A percentile compares a stretch with the other conserved stretches of the same genome.
Evolutionary conservation across 805 yeast species (phyloP).

Genomic region (Ogataea glucozyma): DNA sequence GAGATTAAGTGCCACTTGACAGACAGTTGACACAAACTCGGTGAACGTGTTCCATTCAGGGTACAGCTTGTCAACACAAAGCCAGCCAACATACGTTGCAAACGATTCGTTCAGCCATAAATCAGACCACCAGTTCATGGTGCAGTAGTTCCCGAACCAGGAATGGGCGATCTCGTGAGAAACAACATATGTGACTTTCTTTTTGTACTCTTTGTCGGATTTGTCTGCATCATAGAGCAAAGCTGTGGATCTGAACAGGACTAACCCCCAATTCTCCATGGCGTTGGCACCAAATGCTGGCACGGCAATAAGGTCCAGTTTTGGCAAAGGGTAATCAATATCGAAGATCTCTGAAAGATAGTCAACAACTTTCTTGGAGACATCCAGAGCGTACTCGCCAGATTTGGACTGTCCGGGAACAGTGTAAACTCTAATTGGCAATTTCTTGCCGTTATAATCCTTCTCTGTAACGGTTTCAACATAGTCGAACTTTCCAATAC

Average conservation of each 20-base stretch:
- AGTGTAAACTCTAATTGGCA: slow-evolving; percentile 55
- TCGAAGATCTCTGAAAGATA: slow-evolving; percentile 50
- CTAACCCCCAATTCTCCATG: slow-evolving; percentile 89
- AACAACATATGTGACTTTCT: slow-evolving; percentile 78
- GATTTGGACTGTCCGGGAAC: slow-evolving; percentile 47
- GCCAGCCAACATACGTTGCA: slow-evolving; percentile 83
- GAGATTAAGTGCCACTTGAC: slow-evolving; percentile 52
- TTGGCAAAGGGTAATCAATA: slow-evolving; percentile 72
- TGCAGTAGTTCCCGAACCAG: slow-evolving; percentile 88
- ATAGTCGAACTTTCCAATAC: slow-evolving; percentile 56
- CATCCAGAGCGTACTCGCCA: slow-evolving; percentile 49
- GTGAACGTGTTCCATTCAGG: slow-evolving; percentile 83
- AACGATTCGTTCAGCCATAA: slow-evolving; percentile 89
- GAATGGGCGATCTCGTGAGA: slow-evolving; percentile 89
- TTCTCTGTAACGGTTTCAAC: slow-evolving; percentile 47
- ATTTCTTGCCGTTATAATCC: slow-evolving; percentile 40
- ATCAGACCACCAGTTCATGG: slow-evolving; percentile 95
- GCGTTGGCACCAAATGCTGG: slow-evolving; percentile 83
- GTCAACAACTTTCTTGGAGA: slow-evolving; percentile 52
- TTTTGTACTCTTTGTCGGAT: slow-evolving; percentile 54
- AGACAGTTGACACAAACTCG: slow-evolving; percentile 50
- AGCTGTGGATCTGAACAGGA: slow-evolving; percentile 64
- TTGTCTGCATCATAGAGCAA: slow-evolving; percentile 48
- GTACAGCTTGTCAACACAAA: slow-evolving; percentile 64
- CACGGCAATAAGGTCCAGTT: slow-evolving; percentile 76